Conservation (phyloP, 2,329 filamentous ascomycete genomes). For the Fusarium foetens region DNA sequence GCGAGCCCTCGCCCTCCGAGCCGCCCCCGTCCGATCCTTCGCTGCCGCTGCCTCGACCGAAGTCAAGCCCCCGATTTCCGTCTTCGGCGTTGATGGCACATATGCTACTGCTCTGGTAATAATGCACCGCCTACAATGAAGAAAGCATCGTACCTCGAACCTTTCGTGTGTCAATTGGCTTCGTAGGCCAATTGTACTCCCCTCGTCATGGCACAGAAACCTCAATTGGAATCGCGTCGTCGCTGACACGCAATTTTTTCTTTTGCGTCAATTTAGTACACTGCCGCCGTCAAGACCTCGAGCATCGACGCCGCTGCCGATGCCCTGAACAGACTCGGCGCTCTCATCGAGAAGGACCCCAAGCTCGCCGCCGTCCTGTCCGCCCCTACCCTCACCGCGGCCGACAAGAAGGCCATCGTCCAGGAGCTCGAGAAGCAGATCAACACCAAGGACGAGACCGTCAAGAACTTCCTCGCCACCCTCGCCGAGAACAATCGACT, state of each 20-base stretch:
- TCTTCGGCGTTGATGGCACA: slow-evolving; percentile 97
- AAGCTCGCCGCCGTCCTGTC: slow-evolving; percentile 81
- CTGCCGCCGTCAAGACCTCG: slow-evolving; percentile 88
- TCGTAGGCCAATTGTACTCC: slow-evolving; percentile 14
- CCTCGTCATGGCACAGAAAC: slow-evolving; percentile 30
- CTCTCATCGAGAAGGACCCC: slow-evolving; percentile 80
- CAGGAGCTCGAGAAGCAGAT: slow-evolving; percentile 87
- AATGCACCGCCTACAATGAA: slow-evolving; percentile 55
- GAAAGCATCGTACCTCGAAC: neutral
- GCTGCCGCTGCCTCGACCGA: slow-evolving; percentile 76
- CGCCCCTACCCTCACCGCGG: slow-evolving; percentile 79
- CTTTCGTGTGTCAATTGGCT: slow-evolving; percentile 36
- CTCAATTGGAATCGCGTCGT: slow-evolving; percentile 40
- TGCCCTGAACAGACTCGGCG: slow-evolving; percentile 76
- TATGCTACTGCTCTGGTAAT: slow-evolving; percentile 99
- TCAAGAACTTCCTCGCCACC: slow-evolving; percentile 93
- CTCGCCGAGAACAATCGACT: slow-evolving; percentile 98
- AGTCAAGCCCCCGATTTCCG: slow-evolving; percentile 84
- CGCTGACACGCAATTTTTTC: slow-evolving; percentile 42
- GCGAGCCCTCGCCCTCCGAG: slow-evolving; percentile 56
- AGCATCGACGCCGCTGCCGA: slow-evolving; percentile 86
- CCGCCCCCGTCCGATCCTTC: slow-evolving; percentile 77
- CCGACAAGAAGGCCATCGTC: slow-evolving; percentile 88
- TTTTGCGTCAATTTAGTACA: slow-evolving; percentile 76
- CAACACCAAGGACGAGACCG: slow-evolving; percentile 78